Base-by-base conservation (phyloP, 768 basidiomycete genomes). In the Agrocybe chaxingu region DNA sequence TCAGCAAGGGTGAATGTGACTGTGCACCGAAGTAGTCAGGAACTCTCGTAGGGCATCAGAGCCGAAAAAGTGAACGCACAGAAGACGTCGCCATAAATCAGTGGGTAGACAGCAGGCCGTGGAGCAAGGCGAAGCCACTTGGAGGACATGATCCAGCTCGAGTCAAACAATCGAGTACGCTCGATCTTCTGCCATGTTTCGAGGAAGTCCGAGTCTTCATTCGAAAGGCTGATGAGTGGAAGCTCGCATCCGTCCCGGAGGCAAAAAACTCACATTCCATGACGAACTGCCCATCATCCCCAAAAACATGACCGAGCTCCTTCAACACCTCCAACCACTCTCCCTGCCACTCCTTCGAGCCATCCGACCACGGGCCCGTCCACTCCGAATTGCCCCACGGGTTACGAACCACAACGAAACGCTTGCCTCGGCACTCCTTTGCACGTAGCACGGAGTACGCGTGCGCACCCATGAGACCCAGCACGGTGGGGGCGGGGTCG, bases 81-180 rank as follows among this genome's bases (percentile, higher is more conserved):
- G 8, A 70, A 67, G 13, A 78, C 60, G 48, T 78, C 77, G 16
- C 76, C 77, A 46, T 67, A 76, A 10, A 68, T 64, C 72, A 74
- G 76, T 0, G 74, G 73, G 32, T 69, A 64, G 8, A 68, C 62
- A 35, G 66, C 59, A 4, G 67, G 63, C 30, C 67, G 62, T 5
- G 61, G 53, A 8, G 60, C 65, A 4, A 73, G 67, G 34, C 66
- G 64, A 5, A 76, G 52, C 76, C 75, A 77, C 19, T 71, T 64
- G 16, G 68, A 70, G 8, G 68, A 67, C 62, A 73, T 64, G 10
- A 64, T 55, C 76, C 76, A 78, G 7, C 61, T 60, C 7, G 63
- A 56, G 52, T 76, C 72, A 42, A 77, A 74, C 8, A 78, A 53
- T 13, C 67, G 59, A 1, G 70, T 70, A 12, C 68, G 53, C 42